Conservation (phyloP, 306 rosid species). For the Gastrolobium villosum region DNA sequence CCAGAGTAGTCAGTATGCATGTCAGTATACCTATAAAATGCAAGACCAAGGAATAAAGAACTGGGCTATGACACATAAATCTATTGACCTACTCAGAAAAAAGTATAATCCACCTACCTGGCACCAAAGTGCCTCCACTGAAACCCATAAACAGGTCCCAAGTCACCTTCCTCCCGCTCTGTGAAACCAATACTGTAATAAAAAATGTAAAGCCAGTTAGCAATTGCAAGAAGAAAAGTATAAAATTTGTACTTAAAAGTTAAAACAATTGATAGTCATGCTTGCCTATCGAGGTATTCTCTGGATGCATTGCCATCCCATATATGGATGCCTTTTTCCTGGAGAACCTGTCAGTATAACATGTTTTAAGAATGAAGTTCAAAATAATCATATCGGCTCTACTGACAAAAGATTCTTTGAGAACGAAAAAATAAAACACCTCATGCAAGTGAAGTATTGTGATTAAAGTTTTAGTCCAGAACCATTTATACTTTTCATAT, state of each 20-base stretch:
- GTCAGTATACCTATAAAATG: constrained; percentile 74
- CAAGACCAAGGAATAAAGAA: constrained; percentile 16
- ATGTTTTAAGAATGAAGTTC: constrained; percentile 33
- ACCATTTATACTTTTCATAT: background rate
- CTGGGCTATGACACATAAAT: constrained; percentile 3
- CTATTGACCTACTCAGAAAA: constrained; percentile 13
- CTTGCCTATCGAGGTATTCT: constrained; percentile 93
- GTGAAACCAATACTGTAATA: constrained; percentile 80
- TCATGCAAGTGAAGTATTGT: background rate
- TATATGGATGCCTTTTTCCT: constrained; percentile 87
- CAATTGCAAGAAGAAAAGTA: constrained; percentile 35
- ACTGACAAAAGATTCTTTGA: constrained; percentile 16
- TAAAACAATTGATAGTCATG: constrained; percentile 33
- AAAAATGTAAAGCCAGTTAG: constrained; percentile 39
- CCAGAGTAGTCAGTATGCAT: constrained; percentile 91
- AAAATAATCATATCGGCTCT: constrained; percentile 24
- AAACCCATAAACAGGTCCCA: constrained; percentile 97
- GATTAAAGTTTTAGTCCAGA: background rate
- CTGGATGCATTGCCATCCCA: constrained; percentile 99
- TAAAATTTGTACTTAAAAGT: constrained; percentile 29
- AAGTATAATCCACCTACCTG: constrained; percentile 61
- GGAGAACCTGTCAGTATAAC: constrained; percentile 73
- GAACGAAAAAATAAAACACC: background rate
- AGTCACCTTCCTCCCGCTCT: constrained; percentile 94
- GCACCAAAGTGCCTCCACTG: constrained; percentile 99